These are phyloP conservation scores for Sicyos baderoa DNA, from an alignment of 306 rosid genomes.

Conservation along the genomic window DNA sequence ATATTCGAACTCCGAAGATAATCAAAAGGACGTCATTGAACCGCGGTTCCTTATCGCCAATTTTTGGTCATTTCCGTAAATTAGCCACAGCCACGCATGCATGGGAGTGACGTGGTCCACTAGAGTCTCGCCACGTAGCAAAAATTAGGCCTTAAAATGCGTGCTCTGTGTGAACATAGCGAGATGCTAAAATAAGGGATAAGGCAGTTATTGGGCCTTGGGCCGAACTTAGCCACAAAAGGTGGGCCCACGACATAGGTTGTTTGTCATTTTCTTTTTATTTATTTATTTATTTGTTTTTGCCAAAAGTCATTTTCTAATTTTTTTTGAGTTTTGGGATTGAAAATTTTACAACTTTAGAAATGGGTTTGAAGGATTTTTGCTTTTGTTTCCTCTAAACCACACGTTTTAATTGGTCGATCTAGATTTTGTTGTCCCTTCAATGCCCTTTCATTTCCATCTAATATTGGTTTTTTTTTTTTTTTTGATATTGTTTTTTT, in stretches of 20 bases:
- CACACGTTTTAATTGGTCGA: slow-evolving; percentile 7
- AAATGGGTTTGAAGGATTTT: neutral
- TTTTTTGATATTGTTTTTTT: neutral
- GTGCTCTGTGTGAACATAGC: slow-evolving; percentile 19
- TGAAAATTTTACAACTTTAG: neutral
- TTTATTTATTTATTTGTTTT: neutral
- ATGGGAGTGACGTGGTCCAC: slow-evolving; percentile 16
- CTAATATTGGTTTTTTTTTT: neutral
- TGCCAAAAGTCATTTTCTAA: neutral
- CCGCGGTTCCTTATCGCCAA: slow-evolving; percentile 35
- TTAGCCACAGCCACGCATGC: slow-evolving; percentile 13
- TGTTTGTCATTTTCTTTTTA: neutral
- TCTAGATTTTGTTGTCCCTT: neutral
- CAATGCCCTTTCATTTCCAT: neutral
- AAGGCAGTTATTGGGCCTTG: slow-evolving; percentile 14
- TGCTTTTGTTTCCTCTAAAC: neutral
- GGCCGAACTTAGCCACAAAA: slow-evolving; percentile 9
- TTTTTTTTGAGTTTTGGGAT: neutral
- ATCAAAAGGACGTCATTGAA: slow-evolving; percentile 21
- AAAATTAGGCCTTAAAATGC: neutral
- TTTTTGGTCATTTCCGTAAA: slow-evolving; percentile 25
- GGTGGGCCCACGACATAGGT: slow-evolving; percentile 5
- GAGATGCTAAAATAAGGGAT: neutral
- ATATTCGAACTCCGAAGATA: neutral
- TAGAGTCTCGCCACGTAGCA: neutral